A percentile compares a stretch with the other conserved stretches of the same genome.
These are phyloP conservation scores for Cladophialophora yegresii DNA, from an alignment of 2,329 filamentous ascomycete species.

Conservation along the genomic window DNA sequence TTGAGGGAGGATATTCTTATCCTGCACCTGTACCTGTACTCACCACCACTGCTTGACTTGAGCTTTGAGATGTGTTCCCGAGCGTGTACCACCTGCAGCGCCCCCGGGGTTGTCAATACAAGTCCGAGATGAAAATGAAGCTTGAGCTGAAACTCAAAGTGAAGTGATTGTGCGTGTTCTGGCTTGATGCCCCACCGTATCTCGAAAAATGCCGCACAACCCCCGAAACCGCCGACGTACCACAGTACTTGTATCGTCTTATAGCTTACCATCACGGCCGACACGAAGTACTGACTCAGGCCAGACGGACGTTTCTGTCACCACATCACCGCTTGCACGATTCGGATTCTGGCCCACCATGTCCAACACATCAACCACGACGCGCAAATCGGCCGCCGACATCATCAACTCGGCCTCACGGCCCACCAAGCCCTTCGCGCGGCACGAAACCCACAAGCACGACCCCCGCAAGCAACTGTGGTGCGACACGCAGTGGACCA, in stretches of 20 bases:
- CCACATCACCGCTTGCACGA: too few species aligned
- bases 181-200: not conserved
- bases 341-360: too few species aligned
- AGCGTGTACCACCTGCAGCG: not conserved
- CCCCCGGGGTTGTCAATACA: not conserved
- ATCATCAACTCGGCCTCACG: constrained; percentile 30
- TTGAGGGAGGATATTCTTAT: not conserved
- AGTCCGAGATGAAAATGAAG: not conserved
- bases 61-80: not conserved
- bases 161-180: not conserved
- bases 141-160: not conserved
- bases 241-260: too few species aligned
- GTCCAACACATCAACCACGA: not conserved
- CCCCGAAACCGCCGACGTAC: constrained; percentile 2
- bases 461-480: constrained; percentile 31
- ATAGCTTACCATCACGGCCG: not conserved
- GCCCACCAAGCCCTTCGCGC: constrained; percentile 7
- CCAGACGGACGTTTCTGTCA: not conserved
- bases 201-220: constrained; percentile 12
- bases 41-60: not conserved
- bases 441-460: constrained; percentile 10
- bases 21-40: not conserved
- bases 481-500: constrained; percentile 36
- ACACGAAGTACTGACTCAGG: not conserved
- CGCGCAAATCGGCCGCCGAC: constrained; percentile 25